Percentiles rank a stretch among this genome's conserved stretches.
These are phyloP conservation scores for Auxenochlorella pyrenoidosa DNA, from an alignment of 139 green algal genomes.

Conservation along the genomic window DNA sequence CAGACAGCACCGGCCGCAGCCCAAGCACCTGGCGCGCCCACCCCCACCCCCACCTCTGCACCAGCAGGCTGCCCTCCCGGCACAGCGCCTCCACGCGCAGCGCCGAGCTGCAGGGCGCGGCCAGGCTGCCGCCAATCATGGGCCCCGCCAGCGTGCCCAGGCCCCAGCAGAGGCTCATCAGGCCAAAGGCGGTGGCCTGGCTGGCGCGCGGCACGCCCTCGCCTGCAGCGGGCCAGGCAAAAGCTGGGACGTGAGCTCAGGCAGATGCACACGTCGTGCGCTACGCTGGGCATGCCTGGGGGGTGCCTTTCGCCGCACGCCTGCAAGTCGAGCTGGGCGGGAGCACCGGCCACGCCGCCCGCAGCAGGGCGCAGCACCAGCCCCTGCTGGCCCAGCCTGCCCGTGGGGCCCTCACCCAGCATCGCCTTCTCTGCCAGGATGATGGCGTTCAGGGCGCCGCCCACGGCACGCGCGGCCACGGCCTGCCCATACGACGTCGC, in stretches of 20 bases:
- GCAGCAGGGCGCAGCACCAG: too few species aligned
- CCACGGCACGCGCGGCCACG: slow-evolving; percentile 43
- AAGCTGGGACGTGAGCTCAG: too few species aligned
- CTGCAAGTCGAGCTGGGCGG: too few species aligned
- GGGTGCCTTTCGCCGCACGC: too few species aligned
- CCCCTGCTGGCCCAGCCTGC: too few species aligned
- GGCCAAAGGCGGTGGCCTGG: slow-evolving; percentile 39
- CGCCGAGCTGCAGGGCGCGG: background rate
- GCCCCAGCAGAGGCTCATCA: slow-evolving; percentile 5
- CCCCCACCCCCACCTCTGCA: background rate
- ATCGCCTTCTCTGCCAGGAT: slow-evolving; percentile 66
- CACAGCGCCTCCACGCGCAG: slow-evolving; percentile 14
- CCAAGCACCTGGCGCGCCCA: too few species aligned
- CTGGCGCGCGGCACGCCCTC: background rate
- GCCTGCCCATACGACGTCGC: slow-evolving; percentile 54
- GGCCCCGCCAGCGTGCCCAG: slow-evolving; percentile 26
- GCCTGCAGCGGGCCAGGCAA: background rate
- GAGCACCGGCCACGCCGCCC: too few species aligned
- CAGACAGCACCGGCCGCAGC: too few species aligned
- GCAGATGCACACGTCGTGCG: background rate
- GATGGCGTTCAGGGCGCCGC: slow-evolving; percentile 75
- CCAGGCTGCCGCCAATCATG: slow-evolving; percentile 19
- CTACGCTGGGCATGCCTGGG: too few species aligned
- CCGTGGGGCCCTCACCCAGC: slow-evolving; percentile 53
- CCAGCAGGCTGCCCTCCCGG: slow-evolving; percentile 8